Conservation (phyloP, 2,329 filamentous ascomycete species). For the Paraphoma chrysanthemicola region DNA sequence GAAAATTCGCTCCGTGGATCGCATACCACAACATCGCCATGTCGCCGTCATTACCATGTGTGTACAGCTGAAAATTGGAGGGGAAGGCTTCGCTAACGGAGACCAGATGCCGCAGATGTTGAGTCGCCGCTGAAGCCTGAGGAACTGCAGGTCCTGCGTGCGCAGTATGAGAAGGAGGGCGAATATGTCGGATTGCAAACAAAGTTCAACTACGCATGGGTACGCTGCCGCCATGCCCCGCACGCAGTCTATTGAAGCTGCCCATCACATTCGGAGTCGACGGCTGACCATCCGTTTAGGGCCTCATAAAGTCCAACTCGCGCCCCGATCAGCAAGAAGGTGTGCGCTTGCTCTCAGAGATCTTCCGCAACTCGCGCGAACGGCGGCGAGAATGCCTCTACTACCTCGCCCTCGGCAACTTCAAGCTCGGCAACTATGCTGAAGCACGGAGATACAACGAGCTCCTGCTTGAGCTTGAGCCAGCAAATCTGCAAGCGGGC, state of each 20-base stretch:
- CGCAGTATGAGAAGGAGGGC: conserved; percentile 97
- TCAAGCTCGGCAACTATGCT: conserved; percentile 96
- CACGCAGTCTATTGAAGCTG: conserved; percentile 8
- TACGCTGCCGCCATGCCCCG: conserved; percentile 51
- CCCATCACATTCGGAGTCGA: neutral
- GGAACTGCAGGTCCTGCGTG: conserved; percentile 89
- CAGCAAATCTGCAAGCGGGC: conserved; percentile 85
- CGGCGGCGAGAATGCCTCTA: conserved; percentile 97
- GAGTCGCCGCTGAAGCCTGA: conserved; percentile 92
- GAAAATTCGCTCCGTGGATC: neutral
- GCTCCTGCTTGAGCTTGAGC: conserved; percentile 86
- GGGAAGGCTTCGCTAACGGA: conserved; percentile 28
- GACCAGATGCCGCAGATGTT: conserved; percentile 90
- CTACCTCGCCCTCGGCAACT: conserved; percentile 96
- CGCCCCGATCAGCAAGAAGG: conserved; percentile 92
- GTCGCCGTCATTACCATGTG: conserved; percentile 48
- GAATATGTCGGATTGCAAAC: conserved; percentile 97
- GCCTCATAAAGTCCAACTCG: conserved; percentile 88
- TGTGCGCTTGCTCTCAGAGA: conserved; percentile 91
- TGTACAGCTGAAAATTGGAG: conserved; percentile 14
- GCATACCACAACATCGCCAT: conserved; percentile 20
- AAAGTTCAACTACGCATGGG: conserved; percentile 99
- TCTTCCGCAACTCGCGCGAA: conserved; percentile 92
- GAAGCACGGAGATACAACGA: conserved; percentile 96
- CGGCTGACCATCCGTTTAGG: conserved; percentile 58